Conservation (phyloP, 192 early-diverging fungal species). For the Podila minutissima region DNA sequence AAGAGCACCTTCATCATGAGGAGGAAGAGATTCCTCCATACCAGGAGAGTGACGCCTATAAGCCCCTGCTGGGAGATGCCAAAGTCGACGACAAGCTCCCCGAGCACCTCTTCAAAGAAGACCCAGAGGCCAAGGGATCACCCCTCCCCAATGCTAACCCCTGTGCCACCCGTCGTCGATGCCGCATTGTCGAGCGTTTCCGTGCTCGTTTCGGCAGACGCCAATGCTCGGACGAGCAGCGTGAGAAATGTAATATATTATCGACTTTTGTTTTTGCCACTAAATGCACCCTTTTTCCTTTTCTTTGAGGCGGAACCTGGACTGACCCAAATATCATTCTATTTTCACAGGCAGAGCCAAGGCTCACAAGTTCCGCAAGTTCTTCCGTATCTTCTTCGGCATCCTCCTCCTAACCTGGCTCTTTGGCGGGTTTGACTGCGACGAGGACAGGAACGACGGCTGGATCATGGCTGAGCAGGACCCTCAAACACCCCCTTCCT, state of each 20-base stretch:
- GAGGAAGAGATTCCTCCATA: background rate
- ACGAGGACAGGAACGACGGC: background rate
- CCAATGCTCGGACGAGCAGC: constrained; percentile 2
- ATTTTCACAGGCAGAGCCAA: constrained; percentile 22
- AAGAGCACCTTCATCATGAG: background rate
- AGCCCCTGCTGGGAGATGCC: background rate
- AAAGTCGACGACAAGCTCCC: background rate
- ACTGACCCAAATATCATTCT: background rate
- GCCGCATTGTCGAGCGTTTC: background rate
- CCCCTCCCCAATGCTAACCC: background rate
- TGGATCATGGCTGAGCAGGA: background rate
- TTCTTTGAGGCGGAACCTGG: background rate
- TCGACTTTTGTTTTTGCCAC: background rate
- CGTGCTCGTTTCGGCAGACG: background rate
- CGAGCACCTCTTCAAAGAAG: background rate
- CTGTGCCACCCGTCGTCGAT: background rate
- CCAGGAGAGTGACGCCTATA: background rate
- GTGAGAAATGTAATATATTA: background rate
- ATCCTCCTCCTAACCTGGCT: constrained; percentile 14
- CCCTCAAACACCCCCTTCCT: too few relatives aligned
- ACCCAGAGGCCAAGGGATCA: background rate
- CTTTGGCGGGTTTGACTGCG: constrained; percentile 4
- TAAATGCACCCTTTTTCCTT: background rate
- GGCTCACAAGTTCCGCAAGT: constrained; percentile 19
- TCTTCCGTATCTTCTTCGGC: background rate